Percentiles rank a stretch among this genome's conserved stretches.
Conservation (phyloP, 2,329 filamentous ascomycete species). For the Penicillium sp. region DNA sequence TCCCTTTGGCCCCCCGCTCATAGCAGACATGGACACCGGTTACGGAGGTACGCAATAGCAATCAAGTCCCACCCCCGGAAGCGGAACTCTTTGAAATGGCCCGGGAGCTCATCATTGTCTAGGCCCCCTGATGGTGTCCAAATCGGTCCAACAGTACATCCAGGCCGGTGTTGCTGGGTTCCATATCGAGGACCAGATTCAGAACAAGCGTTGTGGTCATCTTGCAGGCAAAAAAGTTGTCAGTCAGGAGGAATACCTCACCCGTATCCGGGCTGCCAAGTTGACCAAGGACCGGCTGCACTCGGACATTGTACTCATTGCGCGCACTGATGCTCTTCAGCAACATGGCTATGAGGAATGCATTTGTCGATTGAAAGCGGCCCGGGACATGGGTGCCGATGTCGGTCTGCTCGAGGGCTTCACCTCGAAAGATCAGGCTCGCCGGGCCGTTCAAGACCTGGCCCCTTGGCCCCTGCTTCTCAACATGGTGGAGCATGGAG, state of each 20-base stretch:
- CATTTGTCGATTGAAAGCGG: slow-evolving; percentile 42
- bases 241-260: slow-evolving; percentile 37
- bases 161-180: slow-evolving; percentile 59
- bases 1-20: slow-evolving; percentile 57
- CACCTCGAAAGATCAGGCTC: slow-evolving; percentile 41
- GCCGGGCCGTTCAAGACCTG: slow-evolving; percentile 41
- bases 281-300: slow-evolving; percentile 36
- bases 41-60: slow-evolving; percentile 47
- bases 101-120: background rate
- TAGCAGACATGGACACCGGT: slow-evolving; percentile 62
- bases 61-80: too few relatives aligned
- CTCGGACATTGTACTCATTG: slow-evolving; percentile 50
- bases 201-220: slow-evolving; percentile 47
- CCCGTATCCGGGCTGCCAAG: slow-evolving; percentile 43
- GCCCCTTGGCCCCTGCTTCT: slow-evolving; percentile 45
- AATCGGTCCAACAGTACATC: slow-evolving; percentile 55
- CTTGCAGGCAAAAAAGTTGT: slow-evolving; percentile 46
- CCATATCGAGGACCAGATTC: slow-evolving; percentile 62
- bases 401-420: slow-evolving; percentile 48
- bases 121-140: slow-evolving; percentile 52
- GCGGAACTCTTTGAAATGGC: background rate
- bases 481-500: slow-evolving; percentile 51
- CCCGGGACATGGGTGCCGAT: slow-evolving; percentile 44
- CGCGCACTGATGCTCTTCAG: slow-evolving; percentile 45
- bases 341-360: slow-evolving; percentile 47